A percentile compares a stretch with the other conserved stretches of the same genome.
These are phyloP conservation scores for Xylaria castorea DNA, from an alignment of 495 filamentous ascomycete species.

Conservation along the genomic window DNA sequence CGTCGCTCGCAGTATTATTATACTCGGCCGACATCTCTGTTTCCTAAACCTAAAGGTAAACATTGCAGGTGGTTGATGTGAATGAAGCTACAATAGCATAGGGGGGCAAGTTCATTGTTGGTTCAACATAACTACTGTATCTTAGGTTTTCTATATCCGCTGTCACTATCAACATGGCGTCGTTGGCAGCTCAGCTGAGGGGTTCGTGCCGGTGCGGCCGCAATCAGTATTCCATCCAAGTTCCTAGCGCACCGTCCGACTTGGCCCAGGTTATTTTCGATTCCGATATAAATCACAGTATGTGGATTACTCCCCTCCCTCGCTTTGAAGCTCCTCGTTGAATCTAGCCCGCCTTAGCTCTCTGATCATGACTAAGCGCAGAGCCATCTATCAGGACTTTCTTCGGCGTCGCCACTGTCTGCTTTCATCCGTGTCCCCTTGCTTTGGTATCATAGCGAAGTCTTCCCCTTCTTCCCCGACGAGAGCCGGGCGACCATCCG, in stretches of 20 bases:
- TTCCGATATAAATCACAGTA: conserved; percentile 68
- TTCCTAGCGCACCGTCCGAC: conserved; percentile 63
- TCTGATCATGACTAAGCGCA: conserved; percentile 15
- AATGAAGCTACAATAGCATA: background rate
- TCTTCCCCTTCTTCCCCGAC: conserved; percentile 75
- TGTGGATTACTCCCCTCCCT: conserved; percentile 40
- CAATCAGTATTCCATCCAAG: conserved; percentile 76
- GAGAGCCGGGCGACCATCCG: conserved; percentile 77
- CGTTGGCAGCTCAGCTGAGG: conserved; percentile 53
- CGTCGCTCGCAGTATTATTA: background rate
- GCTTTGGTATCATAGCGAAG: conserved; percentile 72
- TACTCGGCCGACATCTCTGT: background rate
- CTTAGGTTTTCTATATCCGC: background rate
- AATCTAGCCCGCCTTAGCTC: background rate
- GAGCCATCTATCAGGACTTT: conserved; percentile 58
- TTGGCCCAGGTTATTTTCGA: conserved; percentile 75
- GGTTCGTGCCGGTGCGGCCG: conserved; percentile 87
- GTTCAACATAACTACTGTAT: background rate
- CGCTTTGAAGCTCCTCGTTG: background rate
- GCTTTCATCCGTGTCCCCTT: conserved; percentile 84
- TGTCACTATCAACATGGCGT: conserved; percentile 21
- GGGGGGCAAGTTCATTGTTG: background rate
- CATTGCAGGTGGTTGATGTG: background rate
- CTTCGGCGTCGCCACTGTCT: conserved; percentile 72
- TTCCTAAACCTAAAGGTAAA: background rate